phyloP scores from a whole-genome alignment of 257 asterid genomes.

The Przewalskia tangutica region DNA sequence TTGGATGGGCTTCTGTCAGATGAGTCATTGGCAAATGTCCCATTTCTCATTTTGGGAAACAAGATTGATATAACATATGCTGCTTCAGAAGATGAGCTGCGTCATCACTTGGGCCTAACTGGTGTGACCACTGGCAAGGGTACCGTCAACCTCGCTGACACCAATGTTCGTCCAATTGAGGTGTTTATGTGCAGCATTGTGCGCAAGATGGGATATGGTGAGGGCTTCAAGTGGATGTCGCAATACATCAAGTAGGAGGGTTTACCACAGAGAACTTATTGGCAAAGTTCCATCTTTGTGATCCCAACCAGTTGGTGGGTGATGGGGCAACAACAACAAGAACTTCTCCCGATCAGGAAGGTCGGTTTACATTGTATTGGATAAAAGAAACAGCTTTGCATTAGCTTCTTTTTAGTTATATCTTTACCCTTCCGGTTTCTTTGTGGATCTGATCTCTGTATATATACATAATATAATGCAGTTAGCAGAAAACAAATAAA shows the following conservation, averaged over 20 bases:
- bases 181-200: conserved; percentile 53
- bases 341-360: background rate
- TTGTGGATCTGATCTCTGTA: too few relatives aligned
- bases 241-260: conserved; percentile 27
- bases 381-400: background rate
- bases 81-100: conserved; percentile 38
- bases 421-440: background rate
- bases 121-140: conserved; percentile 41
- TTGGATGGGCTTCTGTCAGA: conserved; percentile 39
- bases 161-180: conserved; percentile 28
- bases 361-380: background rate
- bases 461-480: too few relatives aligned
- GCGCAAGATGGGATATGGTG: conserved; percentile 51
- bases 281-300: background rate
- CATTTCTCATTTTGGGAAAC: conserved; percentile 40
- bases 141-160: conserved; percentile 10
- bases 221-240: conserved; percentile 44
- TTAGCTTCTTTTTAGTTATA: background rate
- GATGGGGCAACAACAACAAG: background rate
- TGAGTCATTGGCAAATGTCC: conserved; percentile 26
- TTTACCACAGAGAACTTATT: background rate
- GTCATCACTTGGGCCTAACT: conserved; percentile 25
- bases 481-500: too few relatives aligned
- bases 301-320: background rate
- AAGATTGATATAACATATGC: conserved; percentile 38